Evolutionary conservation across 495 filamentous ascomycete species (phyloP), one percentile per base, ranked within the genome.

Genomic region (Penicillium antarcticum): DNA sequence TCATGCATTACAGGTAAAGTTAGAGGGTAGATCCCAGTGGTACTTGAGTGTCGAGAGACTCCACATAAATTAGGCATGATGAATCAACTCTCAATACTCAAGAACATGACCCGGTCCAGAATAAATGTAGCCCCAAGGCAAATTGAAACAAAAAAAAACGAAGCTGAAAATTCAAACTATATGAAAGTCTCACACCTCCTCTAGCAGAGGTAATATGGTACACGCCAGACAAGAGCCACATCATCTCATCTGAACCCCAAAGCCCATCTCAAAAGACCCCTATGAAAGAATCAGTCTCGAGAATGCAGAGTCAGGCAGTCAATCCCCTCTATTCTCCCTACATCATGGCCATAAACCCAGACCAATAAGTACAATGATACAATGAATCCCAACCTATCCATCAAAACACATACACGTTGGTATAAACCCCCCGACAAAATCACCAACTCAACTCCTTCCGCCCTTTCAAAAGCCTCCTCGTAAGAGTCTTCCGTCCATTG

Each of bases 381-480:
- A 11, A 38, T 31, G 23, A 23, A 31, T 38, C 37, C n/a, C 32
- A 31, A n/a, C 18, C 34, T 19, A 13, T 38, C 34, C 34, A 17
- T 7, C n/a, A n/a, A 33, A 43, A 5, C 1, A 31, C 12, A 32
- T 42, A 42, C n/a, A n/a, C n/a, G n/a, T 33, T 13, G 48, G 42
- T 43, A 26, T 37, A 26, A 41, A 50, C 24, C 37, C 46, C 23
- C 23, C 7, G n/a, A 34, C 1, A 14, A 24, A 55, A 55, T 57
- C 60, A 78, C 73, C 73, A 78, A 55, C 81, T 88, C 75, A 88
- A 72, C 39, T 61, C 75, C 65, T 74, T 81, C 67, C 83, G 77
- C 46, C 80, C 77, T 74, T 84, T 88, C 41, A 72, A 46, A 53
- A 70, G 73, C 66, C 87, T 74, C 62, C 84, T 73, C 58, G 63